These are phyloP conservation scores for Melastoma malabathricum DNA, from an alignment of 345 rosid genomes.

Conservation along the genomic window DNA sequence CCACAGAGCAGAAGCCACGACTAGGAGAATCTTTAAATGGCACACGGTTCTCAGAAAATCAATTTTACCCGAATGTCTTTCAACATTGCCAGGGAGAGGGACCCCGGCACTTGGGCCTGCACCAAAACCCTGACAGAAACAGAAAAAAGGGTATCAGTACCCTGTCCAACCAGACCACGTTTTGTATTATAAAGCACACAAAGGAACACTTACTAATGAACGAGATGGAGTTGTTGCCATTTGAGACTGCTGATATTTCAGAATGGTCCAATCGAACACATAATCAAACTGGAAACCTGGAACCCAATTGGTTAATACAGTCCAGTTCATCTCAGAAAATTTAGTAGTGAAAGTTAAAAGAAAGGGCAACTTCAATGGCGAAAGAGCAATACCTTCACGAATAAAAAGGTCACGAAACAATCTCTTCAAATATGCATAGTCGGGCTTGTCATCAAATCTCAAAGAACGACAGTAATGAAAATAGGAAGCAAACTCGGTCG, in stretches of 20 bases:
- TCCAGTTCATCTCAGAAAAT: neutral
- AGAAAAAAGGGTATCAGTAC: conserved; percentile 5
- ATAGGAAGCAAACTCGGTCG: conserved; percentile 92
- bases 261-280: conserved; percentile 95
- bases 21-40: no score
- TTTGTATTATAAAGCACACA: no score
- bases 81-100: conserved; percentile 27
- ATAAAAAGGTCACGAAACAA: conserved; percentile 90
- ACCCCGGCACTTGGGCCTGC: conserved; percentile 71
- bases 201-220: conserved; percentile 25
- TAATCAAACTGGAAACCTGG: conserved; percentile 94
- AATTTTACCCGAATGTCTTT: conserved; percentile 48
- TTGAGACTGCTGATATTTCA: conserved; percentile 95
- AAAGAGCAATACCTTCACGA: conserved; percentile 21
- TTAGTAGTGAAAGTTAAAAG: neutral
- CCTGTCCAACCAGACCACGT: no score
- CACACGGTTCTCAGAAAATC: no score
- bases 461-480: conserved; percentile 92
- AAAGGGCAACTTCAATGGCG: neutral
- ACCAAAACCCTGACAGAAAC: conserved; percentile 36
- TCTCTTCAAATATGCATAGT: conserved; percentile 85
- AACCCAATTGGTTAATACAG: neutral
- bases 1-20: no score
- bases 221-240: conserved; percentile 67
- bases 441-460: conserved; percentile 92